Percentiles rank a stretch among this genome's conserved stretches.
These are phyloP conservation scores for Acacia acuminata DNA, from an alignment of 306 rosid species.

Conservation along the genomic window DNA sequence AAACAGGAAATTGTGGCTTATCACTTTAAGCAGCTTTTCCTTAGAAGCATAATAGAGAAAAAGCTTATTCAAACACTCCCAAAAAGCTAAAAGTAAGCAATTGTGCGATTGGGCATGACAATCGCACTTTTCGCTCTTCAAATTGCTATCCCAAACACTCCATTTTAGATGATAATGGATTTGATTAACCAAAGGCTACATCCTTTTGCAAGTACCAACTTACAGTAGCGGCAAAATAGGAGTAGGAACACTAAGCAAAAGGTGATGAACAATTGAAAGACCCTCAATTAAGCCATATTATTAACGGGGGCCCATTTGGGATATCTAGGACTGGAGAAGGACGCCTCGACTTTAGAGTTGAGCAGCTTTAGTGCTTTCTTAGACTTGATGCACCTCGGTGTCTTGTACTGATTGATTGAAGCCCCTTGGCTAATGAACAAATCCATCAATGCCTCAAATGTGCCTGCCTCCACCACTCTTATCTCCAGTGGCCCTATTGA, in stretches of 20 bases:
- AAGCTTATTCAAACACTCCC: no score
- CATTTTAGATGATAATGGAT: not conserved
- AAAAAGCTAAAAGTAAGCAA: no score
- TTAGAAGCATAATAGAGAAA: no score
- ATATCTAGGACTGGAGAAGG: slow-evolving; percentile 75
- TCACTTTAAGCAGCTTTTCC: no score
- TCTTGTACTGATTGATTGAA: slow-evolving; percentile 90
- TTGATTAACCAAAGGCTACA: slow-evolving; percentile 15
- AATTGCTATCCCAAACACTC: no score
- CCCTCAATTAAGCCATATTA: slow-evolving; percentile 24
- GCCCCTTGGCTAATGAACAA: slow-evolving; percentile 70
- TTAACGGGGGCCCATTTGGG: slow-evolving; percentile 65
- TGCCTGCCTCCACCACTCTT: slow-evolving; percentile 78
- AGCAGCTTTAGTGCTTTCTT: slow-evolving; percentile 66
- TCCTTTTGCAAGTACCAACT: slow-evolving; percentile 33
- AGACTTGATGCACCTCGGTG: slow-evolving; percentile 84
- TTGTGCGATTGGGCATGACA: no score
- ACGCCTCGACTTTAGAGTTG: slow-evolving; percentile 55
- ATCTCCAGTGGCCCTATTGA: slow-evolving; percentile 84
- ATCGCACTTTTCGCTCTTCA: no score
- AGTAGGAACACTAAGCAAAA: not conserved
- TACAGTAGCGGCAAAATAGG: slow-evolving; percentile 25
- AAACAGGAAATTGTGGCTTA: no score
- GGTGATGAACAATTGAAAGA: not conserved
- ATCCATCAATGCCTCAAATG: slow-evolving; percentile 83